A percentile compares a stretch with the other conserved stretches of the same genome.
These are phyloP conservation scores for Coprinopsis strossmayeri DNA, from an alignment of 768 basidiomycete species.

Conservation along the genomic window DNA sequence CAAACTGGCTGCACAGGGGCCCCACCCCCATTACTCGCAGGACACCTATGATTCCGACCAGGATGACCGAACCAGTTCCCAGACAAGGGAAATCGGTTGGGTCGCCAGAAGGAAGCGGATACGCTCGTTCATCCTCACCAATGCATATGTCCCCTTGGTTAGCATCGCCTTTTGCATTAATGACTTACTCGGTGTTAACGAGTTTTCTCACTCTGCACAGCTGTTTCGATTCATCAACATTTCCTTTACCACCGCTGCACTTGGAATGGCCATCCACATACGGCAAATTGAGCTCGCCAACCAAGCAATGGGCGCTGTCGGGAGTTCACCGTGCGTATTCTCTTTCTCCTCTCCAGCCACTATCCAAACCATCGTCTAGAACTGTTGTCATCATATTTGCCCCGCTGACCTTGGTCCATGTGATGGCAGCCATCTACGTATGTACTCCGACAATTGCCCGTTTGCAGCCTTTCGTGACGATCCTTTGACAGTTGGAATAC, in stretches of 20 bases:
- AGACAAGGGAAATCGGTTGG: constrained; percentile 23
- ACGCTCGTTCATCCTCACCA: constrained; percentile 63
- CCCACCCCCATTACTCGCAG: constrained; percentile 22
- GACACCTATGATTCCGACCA: constrained; percentile 23
- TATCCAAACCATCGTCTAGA: constrained; percentile 27
- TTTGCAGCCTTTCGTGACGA: constrained; percentile 10
- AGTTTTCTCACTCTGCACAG: too few species aligned
- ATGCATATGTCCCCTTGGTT: constrained; percentile 77
- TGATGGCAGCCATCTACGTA: constrained; percentile 83
- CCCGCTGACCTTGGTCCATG: constrained; percentile 76
- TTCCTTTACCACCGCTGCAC: constrained; percentile 69
- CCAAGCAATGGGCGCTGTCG: constrained; percentile 61
- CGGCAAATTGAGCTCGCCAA: constrained; percentile 47
- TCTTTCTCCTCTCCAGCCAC: not conserved
- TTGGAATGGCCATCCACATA: constrained; percentile 75
- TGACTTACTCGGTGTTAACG: constrained; percentile 9
- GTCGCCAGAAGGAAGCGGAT: constrained; percentile 38
- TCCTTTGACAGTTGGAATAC: constrained; percentile 68
- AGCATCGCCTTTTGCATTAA: constrained; percentile 15
- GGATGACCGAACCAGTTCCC: constrained; percentile 20
- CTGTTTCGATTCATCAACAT: constrained; percentile 84
- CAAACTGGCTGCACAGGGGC: constrained; percentile 33
- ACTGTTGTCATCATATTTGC: constrained; percentile 84
- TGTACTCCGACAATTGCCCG: constrained; percentile 20
- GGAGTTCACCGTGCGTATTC: constrained; percentile 79